A percentile compares a stretch with the other conserved stretches of the same genome.
Conservation (phyloP, 2,329 filamentous ascomycete species). For the Sporothrix phasma region DNA sequence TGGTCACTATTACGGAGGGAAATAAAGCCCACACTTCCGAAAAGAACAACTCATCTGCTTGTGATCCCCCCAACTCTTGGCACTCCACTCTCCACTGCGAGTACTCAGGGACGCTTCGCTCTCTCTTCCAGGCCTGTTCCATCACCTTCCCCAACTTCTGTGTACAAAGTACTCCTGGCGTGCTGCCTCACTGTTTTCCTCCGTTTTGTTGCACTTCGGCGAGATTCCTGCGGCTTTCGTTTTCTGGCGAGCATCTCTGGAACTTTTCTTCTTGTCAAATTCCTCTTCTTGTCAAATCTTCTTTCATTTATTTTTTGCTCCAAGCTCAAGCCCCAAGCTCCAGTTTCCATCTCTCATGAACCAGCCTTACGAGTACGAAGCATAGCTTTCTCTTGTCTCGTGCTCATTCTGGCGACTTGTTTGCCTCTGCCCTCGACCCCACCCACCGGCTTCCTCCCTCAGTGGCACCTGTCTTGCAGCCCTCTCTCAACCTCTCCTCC, state of each 20-base stretch:
- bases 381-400: neutral
- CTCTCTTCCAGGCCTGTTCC: neutral
- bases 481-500: neutral
- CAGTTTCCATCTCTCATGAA: neutral
- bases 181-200: neutral
- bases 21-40: neutral
- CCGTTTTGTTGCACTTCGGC: neutral
- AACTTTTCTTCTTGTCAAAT: neutral
- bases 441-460: neutral
- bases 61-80: neutral
- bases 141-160: constrained; percentile 3
- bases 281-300: neutral
- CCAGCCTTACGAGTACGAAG: neutral
- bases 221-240: neutral
- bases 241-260: neutral
- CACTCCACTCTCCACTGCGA: neutral
- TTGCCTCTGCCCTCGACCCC: neutral
- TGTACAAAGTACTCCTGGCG: neutral
- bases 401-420: neutral
- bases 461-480: neutral
- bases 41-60: neutral
- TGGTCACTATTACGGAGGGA: neutral
- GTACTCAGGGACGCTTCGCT: neutral
- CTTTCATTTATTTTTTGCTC: neutral
- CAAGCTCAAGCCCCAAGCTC: neutral